Evolutionary conservation across 108 stramenopile species (phyloP).

Genomic region (Cyclotella choctawhatcheeana): DNA sequence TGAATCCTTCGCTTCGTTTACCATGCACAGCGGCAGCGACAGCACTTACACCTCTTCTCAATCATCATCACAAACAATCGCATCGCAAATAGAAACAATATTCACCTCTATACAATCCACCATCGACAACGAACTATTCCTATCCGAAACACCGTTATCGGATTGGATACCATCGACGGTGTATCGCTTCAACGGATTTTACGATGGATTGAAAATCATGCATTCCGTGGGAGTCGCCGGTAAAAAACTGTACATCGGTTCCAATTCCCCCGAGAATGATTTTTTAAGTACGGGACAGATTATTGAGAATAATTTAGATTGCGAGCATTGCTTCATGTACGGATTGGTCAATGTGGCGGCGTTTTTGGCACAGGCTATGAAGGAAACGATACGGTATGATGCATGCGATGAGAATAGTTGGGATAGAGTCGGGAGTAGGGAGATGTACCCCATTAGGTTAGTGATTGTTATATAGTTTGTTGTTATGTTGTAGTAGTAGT

Average conservation of each 20-base stretch:
- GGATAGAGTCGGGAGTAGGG: slow-evolving; percentile 50
- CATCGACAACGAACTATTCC: slow-evolving; percentile 41
- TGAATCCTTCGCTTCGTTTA: background rate
- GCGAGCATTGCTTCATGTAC: slow-evolving; percentile 48
- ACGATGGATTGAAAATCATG: slow-evolving; percentile 45
- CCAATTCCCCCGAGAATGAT: background rate
- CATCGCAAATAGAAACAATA: slow-evolving; percentile 30
- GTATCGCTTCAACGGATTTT: slow-evolving; percentile 51
- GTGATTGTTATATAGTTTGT: background rate
- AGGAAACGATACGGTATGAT: slow-evolving; percentile 65
- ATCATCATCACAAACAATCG: background rate
- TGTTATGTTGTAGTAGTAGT: too few species aligned
- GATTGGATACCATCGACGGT: slow-evolving; percentile 55
- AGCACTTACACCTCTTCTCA: background rate
- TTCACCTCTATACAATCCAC: slow-evolving; percentile 22
- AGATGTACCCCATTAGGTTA: slow-evolving; percentile 43
- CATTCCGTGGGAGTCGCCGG: slow-evolving; percentile 50
- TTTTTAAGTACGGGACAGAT: background rate
- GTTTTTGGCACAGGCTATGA: slow-evolving; percentile 62
- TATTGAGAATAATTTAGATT: slow-evolving; percentile 9
- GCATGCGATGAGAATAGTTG: slow-evolving; percentile 62
- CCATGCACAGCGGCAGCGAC: background rate
- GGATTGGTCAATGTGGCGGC: slow-evolving; percentile 52
- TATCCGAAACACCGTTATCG: slow-evolving; percentile 47
- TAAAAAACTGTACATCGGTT: slow-evolving; percentile 45